A percentile compares a stretch with the other conserved stretches of the same genome.
phyloP scores from a whole-genome alignment of 352 stramenopile genomes.

The Pythium brassicae region DNA sequence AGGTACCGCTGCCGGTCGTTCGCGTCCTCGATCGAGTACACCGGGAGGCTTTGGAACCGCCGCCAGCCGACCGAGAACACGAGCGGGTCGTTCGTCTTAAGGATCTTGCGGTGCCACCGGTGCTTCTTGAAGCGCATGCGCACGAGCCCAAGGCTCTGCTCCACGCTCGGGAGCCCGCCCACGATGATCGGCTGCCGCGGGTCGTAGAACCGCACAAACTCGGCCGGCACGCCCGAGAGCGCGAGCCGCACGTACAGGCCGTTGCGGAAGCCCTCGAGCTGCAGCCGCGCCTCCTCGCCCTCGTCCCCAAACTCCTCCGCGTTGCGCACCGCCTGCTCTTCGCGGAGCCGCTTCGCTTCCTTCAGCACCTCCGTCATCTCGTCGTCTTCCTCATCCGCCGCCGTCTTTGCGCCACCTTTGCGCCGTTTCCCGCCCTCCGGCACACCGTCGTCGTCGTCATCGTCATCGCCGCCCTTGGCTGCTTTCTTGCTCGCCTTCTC shows the following conservation, averaged over 20 bases:
- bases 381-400: slow-evolving; percentile 72
- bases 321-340: slow-evolving; percentile 85
- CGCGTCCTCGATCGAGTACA: slow-evolving; percentile 98
- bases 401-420: too few species aligned
- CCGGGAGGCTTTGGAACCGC: slow-evolving; percentile 97
- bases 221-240: slow-evolving; percentile 90
- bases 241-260: slow-evolving; percentile 97
- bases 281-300: slow-evolving; percentile 89
- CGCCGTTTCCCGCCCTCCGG: slow-evolving; percentile 23
- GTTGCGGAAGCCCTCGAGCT: slow-evolving; percentile 95
- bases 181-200: slow-evolving; percentile 87
- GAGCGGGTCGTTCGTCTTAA: slow-evolving; percentile 98
- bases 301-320: slow-evolving; percentile 94
- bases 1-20: slow-evolving; percentile 96
- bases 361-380: slow-evolving; percentile 85
- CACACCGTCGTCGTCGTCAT: slow-evolving; percentile 39
- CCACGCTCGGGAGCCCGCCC: slow-evolving; percentile 94
- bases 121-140: slow-evolving; percentile 99
- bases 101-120: slow-evolving; percentile 97
- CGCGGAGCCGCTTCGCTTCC: slow-evolving; percentile 74
- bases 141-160: slow-evolving; percentile 94
- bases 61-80: slow-evolving; percentile 99
- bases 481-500: slow-evolving; percentile 92
- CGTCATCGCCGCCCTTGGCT: slow-evolving; percentile 43
- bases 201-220: slow-evolving; percentile 96